phyloP scores from a whole-genome alignment of 805 yeast species.

The Monosporozyma aquatica region DNA sequence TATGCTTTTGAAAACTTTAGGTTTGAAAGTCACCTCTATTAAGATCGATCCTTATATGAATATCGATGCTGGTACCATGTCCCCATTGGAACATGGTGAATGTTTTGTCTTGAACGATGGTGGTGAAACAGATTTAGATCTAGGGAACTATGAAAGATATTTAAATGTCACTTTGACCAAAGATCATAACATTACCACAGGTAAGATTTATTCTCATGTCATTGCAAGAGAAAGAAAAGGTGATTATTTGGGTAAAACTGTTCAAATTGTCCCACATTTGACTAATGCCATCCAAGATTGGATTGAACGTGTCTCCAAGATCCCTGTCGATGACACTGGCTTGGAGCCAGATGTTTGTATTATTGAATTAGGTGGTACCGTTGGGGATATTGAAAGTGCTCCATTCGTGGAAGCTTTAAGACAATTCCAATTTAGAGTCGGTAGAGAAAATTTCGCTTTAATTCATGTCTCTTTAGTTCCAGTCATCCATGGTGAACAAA shows the following conservation, averaged over 20 bases:
- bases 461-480: constrained; percentile 96
- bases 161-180: constrained; percentile 84
- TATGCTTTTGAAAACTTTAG: constrained; percentile 82
- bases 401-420: constrained; percentile 98
- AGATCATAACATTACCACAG: constrained; percentile 96
- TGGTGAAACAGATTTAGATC: constrained; percentile 96
- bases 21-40: constrained; percentile 91
- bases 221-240: constrained; percentile 94
- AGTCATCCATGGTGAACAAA: constrained; percentile 96
- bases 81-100: constrained; percentile 98
- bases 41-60: constrained; percentile 99
- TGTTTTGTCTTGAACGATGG: constrained; percentile 97
- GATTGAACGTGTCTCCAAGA: constrained; percentile 85
- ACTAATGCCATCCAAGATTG: constrained; percentile 97
- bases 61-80: constrained; percentile 99
- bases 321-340: constrained; percentile 88
- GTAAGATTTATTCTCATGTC: constrained; percentile 90
- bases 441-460: constrained; percentile 84
- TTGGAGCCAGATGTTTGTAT: constrained; percentile 92
- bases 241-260: constrained; percentile 97
- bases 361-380: constrained; percentile 97
- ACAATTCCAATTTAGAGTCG: constrained; percentile 97
- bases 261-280: constrained; percentile 96
- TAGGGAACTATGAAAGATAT: constrained; percentile 97
- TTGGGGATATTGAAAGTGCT: constrained; percentile 97